These are phyloP conservation scores for Eutypella sp. DNA, from an alignment of 2,329 filamentous ascomycete genomes.

Conservation along the genomic window DNA sequence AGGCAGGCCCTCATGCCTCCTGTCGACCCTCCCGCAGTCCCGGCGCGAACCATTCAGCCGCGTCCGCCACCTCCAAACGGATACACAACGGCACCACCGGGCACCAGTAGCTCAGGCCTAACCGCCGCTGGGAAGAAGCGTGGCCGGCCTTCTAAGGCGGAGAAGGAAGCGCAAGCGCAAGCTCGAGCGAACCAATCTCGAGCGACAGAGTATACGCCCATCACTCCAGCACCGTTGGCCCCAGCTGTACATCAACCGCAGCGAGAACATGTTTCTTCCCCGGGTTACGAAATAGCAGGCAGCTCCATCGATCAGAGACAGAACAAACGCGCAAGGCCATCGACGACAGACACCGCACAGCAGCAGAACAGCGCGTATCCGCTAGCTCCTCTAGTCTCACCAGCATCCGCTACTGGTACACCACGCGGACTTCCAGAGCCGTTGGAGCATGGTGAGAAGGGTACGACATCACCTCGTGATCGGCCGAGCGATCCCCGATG, in stretches of 20 bases:
- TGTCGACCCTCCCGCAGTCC: slow-evolving; percentile 20
- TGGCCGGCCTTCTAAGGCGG: slow-evolving; percentile 41
- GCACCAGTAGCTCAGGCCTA: slow-evolving; percentile 15
- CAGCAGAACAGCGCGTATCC: slow-evolving; percentile 20
- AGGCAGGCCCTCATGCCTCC: slow-evolving; percentile 26
- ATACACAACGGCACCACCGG: slow-evolving; percentile 14
- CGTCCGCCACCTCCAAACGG: slow-evolving; percentile 25
- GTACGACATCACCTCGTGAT: slow-evolving; percentile 24
- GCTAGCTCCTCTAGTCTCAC: slow-evolving; percentile 22
- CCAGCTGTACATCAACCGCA: slow-evolving; percentile 17
- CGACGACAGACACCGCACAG: slow-evolving; percentile 21
- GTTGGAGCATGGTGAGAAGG: slow-evolving; percentile 24
- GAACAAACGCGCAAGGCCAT: slow-evolving; percentile 20
- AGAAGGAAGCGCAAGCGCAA: slow-evolving; percentile 34
- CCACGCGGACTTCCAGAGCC: slow-evolving; percentile 26
- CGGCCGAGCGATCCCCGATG: slow-evolving; percentile 19
- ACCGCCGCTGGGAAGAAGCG: slow-evolving; percentile 34
- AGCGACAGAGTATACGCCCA: slow-evolving; percentile 25
- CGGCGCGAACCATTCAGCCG: slow-evolving; percentile 26
- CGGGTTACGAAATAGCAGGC: slow-evolving; percentile 26
- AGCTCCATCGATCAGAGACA: slow-evolving; percentile 18
- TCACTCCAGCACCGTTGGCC: slow-evolving; percentile 24
- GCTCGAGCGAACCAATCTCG: slow-evolving; percentile 25
- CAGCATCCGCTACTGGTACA: slow-evolving; percentile 24
- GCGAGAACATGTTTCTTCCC: slow-evolving; percentile 27